Base-by-base conservation (phyloP, 495 filamentous ascomycete species). In the Polyplosphaeria fusca region DNA sequence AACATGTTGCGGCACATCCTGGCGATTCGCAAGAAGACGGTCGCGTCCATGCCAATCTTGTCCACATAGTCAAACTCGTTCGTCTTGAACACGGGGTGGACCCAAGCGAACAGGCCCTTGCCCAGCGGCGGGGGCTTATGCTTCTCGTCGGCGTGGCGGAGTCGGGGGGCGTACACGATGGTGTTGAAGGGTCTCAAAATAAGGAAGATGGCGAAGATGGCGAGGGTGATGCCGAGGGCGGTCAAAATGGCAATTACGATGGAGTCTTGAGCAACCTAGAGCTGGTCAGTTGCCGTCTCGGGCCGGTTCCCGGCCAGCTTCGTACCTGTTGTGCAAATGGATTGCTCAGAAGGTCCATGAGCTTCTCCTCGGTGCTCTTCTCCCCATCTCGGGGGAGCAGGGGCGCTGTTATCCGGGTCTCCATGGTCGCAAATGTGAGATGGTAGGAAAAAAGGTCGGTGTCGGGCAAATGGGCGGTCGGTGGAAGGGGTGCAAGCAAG, bases 1-100 rank as follows among this genome's bases (percentile, higher is more conserved):
- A 97, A 93, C 27, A 98, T 85, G 64, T 94, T 91, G 44, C 93
- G 86, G 68, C 88, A 92, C 92, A 98, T 96, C 46, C 82, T 78
- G 43, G 85, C 84, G 68, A 96, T 89, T 18, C 94, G 82, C 58
- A 98, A 71, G 68, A 98, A 97, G 41, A 98, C 76, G 2, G 85
- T 83, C 43, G 91, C 93, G 74, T 98, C 93, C 73, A 98, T 76
- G 18, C 93, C 93, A 26, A 94, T 78, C 58, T 86, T 82, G 4
- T 85, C 79, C 24, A 96, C 77, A 52, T 96, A 67, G 16, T 88
- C 78, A 53, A 80, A 64, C 71, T 98, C 93, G 37, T 84, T 83
- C 22, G 86, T 89, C 39, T 73, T 77, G 68, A 88, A 75, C 45
- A 98, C 75, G 0, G 94, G 91, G 38, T 73, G 73, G 25, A 92